phyloP scores from a whole-genome alignment of 148 eudicot species.

The Chenopodium formosanum region DNA sequence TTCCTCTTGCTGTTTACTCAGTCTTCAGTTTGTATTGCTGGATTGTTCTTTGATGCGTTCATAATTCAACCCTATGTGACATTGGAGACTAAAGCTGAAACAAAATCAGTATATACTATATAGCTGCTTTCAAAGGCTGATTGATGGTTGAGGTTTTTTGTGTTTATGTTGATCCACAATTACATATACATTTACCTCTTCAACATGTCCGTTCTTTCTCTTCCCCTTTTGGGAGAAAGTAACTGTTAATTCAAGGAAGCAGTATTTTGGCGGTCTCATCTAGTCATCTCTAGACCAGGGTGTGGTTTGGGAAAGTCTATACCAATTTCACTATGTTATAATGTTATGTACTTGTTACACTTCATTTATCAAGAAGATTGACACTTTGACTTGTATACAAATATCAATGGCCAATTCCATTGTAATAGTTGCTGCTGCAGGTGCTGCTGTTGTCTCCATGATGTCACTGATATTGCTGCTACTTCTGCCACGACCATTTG shows the following conservation, averaged over 20 bases:
- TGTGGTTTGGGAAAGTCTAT: background rate
- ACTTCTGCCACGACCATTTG: background rate
- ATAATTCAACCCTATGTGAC: background rate
- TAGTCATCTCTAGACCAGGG: background rate
- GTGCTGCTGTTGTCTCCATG: background rate
- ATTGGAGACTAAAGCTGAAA: background rate
- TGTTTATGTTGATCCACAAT: background rate
- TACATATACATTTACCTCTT: background rate
- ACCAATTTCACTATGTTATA: background rate
- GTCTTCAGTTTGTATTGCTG: background rate
- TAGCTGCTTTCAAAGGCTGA: background rate
- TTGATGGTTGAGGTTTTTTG: background rate
- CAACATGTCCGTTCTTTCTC: background rate
- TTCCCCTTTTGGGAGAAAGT: background rate
- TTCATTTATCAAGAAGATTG: background rate
- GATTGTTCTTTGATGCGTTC: background rate
- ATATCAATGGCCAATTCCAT: background rate
- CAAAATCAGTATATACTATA: background rate
- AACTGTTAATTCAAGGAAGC: background rate
- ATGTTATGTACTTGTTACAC: background rate
- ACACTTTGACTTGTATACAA: background rate
- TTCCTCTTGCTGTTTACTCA: background rate
- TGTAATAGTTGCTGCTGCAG: background rate
- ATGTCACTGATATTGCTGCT: background rate
- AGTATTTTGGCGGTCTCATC: background rate